Conservation (phyloP, 129 eudicot genomes). For the Flaveria sonorensis region DNA sequence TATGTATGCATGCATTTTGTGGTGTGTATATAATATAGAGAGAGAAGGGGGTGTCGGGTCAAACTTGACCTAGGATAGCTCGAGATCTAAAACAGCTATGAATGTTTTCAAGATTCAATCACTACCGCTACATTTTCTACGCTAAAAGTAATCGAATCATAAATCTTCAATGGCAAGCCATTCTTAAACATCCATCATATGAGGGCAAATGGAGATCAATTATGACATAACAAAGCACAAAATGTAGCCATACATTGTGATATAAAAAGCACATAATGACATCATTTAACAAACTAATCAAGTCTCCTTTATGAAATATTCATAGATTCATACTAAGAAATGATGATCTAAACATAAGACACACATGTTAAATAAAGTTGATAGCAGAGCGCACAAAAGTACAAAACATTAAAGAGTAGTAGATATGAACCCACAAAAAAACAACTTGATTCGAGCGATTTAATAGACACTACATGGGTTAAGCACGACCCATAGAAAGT, state of each 20-base stretch:
- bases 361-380: neutral
- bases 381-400: neutral
- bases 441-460: conserved; percentile 11
- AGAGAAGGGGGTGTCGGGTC: no score
- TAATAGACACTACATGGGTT: neutral
- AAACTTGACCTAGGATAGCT: no score
- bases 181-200: neutral
- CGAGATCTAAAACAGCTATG: neutral
- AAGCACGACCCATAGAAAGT: neutral
- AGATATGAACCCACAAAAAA: neutral
- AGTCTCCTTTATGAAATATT: neutral
- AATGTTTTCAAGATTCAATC: no score
- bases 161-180: neutral
- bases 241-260: neutral
- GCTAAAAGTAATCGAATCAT: neutral
- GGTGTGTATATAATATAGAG: no score
- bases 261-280: neutral
- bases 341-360: neutral
- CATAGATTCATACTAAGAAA: neutral
- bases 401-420: neutral
- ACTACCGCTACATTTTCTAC: neutral
- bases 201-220: neutral
- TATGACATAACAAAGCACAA: neutral
- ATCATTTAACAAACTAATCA: neutral
- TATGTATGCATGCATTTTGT: no score